These are phyloP conservation scores for Spathaspora passalidarum DNA, from an alignment of 805 yeast species.

Conservation along the genomic window DNA sequence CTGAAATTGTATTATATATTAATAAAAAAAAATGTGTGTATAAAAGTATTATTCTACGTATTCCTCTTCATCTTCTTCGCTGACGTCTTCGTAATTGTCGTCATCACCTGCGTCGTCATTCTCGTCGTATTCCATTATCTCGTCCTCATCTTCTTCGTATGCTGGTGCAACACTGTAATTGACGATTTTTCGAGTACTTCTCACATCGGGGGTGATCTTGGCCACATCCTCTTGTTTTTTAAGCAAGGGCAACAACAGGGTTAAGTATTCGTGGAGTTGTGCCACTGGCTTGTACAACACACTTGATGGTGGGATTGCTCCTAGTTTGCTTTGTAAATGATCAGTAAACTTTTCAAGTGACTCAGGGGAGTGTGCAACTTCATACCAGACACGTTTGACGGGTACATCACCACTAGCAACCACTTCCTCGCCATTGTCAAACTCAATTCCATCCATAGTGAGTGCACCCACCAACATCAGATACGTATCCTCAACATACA, in stretches of 20 bases:
- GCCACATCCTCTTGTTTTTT: conserved; percentile 20
- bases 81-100: conserved; percentile 20
- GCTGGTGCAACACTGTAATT: conserved; percentile 18
- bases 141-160: conserved; percentile 7
- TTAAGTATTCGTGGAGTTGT: conserved; percentile 28
- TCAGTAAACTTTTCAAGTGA: conserved; percentile 27
- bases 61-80: conserved; percentile 17
- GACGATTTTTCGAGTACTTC: conserved; percentile 15
- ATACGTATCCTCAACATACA: conserved; percentile 42
- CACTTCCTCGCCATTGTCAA: conserved; percentile 28
- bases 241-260: conserved; percentile 25
- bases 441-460: conserved; percentile 30
- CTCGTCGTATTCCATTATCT: conserved; percentile 11
- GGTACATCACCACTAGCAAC: neutral
- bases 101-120: conserved; percentile 14
- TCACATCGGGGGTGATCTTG: conserved; percentile 4
- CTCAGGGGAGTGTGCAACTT: conserved; percentile 30
- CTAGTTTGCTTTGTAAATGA: conserved; percentile 21
- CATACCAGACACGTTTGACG: conserved; percentile 24
- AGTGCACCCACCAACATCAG: conserved; percentile 26
- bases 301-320: conserved; percentile 10
- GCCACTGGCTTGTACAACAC: conserved; percentile 5
- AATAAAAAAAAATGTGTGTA: neutral
- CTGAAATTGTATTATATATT: conserved; percentile 13
- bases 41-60: conserved; percentile 14